Evolutionary conservation across 805 yeast genomes (phyloP), one percentile per base, ranked within the genome.

Genomic region (Hanseniaspora meyeri): DNA sequence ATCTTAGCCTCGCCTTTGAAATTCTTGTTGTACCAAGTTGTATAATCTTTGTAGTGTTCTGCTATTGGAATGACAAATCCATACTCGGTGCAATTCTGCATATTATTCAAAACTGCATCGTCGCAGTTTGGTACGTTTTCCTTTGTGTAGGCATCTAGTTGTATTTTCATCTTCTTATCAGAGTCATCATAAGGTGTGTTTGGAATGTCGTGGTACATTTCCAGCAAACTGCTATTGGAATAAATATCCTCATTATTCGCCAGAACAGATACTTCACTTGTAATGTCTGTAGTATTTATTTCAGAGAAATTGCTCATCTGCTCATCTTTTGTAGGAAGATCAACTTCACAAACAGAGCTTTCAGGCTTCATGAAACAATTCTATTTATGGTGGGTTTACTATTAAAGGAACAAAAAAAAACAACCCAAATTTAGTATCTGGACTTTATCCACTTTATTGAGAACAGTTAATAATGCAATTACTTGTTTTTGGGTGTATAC

Each of bases 191-290:
- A 4, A 7, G 39, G 9, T 10, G n/a, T 4, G 19, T 29, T 40
- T 9, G 36, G 2, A 16, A 45, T 51, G 3, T 51, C 49, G 27
- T 24, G 16, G 38, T 51, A 51, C 55, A 51, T 51, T 16, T 51
- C 55, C 17, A 51, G 40, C 14, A 51, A 10, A n/a, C 55, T 51
- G 14, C 45, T 51, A 20, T 51, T 51, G 4, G 55, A 51, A 36
- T 51, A 51, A 20, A 42, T 42, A 17, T 51, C 55, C 29, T n/a
- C 32, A 37, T 43, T 31, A 36, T 40, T 40, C 27, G 37, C 29
- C 11, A 43, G 14, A 24, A 32, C 45, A n/a, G 43, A 17, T 1
- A 36, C 38, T 6, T 51, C 49, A 17, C 36, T 37, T 16, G 43
- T 16, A 10, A 36, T 11, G 14, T 29, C 45, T n/a, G 16, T 31